Base-by-base conservation (phyloP, 2,329 filamentous ascomycete species). In the Penicillium sp. region DNA sequence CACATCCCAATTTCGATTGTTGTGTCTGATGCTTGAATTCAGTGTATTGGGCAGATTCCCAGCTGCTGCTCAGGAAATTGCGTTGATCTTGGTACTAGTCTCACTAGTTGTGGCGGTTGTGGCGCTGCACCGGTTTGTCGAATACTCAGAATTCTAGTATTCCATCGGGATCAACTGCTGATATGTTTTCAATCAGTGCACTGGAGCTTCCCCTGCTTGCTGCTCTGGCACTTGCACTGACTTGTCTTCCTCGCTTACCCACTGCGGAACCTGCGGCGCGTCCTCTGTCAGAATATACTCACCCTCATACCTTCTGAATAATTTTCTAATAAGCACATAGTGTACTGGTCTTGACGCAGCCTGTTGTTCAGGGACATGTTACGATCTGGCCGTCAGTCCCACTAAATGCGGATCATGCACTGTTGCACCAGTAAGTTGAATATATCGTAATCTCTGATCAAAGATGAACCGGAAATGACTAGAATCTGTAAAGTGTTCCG, bases 61-160 rank as follows among this genome's bases (percentile, higher is more conserved):
- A 51, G 45, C 45, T 58, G 53, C 53, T 58, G 56, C 38, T 46
- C 49, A 42, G 56, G 56, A 41, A 42, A 24, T 7, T 57, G 55
- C 24, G 28, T 23, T 9, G 55, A 57, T 31, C 21, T 54, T 10
- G 49, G 45, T 9, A 31, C 46, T 5, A 41, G 47, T 28, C 10
- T 48, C 16, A 44, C 42, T 12, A 33, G 46, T 29, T 56, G 53
- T 5, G 53, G 53, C 9, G 15, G 47, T 13, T 56, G 53, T 41
- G 47, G 47, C 21, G 48, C 42, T 8, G 31, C 51, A 18, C 26
- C 47, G 6, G 53, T 56, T 23, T 33, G 49, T 41, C 21, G 29
- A 10, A 13, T 12, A 42, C 39, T 15, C 24, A 13, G 1, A 9
- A 36, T 36, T 8, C 33, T 7, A 8, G 15, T n/a, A 5, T 16